These are phyloP conservation scores for Purpureocillium lavendulum DNA, from an alignment of 2,329 filamentous ascomycete species.

Conservation along the genomic window DNA sequence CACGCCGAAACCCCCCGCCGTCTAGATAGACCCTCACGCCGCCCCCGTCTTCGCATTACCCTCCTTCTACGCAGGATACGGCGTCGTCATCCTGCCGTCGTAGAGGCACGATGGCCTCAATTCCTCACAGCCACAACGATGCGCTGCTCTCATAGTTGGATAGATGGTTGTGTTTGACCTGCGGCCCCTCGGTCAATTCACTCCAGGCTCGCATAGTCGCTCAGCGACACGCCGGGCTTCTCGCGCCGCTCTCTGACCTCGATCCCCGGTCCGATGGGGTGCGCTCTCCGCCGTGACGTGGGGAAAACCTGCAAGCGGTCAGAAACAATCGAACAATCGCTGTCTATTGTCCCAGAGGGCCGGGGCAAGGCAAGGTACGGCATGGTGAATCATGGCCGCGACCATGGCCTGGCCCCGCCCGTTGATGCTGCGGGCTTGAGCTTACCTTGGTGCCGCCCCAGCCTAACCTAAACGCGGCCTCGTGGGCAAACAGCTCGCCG, in stretches of 20 bases:
- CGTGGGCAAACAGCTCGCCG: constrained; percentile 92
- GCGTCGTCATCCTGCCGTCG: too few species aligned
- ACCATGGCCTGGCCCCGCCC: too few species aligned
- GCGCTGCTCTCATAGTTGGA: neutral
- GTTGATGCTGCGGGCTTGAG: too few species aligned
- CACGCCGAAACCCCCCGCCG: too few species aligned
- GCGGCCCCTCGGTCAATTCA: constrained; percentile 17
- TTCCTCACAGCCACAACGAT: too few species aligned
- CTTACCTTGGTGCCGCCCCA: constrained; percentile 91
- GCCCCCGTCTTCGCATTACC: too few species aligned
- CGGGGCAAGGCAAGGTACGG: neutral
- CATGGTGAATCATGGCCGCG: too few species aligned
- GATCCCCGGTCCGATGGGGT: constrained; percentile 72
- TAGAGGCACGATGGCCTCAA: too few species aligned
- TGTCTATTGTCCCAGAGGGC: neutral
- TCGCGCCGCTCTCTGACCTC: constrained; percentile 65
- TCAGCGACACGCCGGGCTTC: constrained; percentile 47
- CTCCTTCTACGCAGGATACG: too few species aligned
- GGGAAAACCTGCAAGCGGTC: constrained; percentile 43
- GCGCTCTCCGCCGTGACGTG: constrained; percentile 48
- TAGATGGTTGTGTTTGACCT: neutral
- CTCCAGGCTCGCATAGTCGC: constrained; percentile 62
- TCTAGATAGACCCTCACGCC: too few species aligned
- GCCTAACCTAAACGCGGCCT: constrained; percentile 84
- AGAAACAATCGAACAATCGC: neutral